Evolutionary conservation across 495 filamentous ascomycete species (phyloP).

Genomic region (Viridothelium virens): DNA sequence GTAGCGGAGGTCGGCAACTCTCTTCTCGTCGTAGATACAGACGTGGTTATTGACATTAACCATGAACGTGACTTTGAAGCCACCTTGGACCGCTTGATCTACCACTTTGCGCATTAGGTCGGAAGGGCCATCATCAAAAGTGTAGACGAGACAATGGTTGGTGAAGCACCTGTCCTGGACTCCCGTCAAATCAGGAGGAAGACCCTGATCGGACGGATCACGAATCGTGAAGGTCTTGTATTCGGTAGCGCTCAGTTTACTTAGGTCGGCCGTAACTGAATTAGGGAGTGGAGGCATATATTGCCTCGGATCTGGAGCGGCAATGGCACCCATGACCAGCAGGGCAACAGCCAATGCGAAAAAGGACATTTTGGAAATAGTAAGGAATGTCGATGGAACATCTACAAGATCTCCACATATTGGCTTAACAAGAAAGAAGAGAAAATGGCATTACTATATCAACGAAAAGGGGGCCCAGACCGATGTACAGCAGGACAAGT

Average conservation of each 20-base stretch:
- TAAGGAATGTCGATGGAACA: too few relatives aligned
- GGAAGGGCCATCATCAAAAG: neutral
- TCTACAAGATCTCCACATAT: too few relatives aligned
- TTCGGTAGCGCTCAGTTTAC: neutral
- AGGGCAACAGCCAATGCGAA: neutral
- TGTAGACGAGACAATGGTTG: neutral
- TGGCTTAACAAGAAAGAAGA: too few relatives aligned
- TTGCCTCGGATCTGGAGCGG: neutral
- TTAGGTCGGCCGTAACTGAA: neutral
- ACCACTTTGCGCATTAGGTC: neutral
- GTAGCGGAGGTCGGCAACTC: neutral
- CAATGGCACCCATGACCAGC: neutral
- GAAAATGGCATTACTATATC: too few relatives aligned
- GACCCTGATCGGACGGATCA: too few relatives aligned
- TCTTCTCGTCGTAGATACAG: constrained; percentile 1
- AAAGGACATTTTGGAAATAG: neutral
- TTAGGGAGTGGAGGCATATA: neutral
- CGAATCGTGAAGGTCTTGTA: neutral
- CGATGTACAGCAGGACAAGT: too few relatives aligned
- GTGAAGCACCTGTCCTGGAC: neutral
- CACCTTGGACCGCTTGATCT: neutral
- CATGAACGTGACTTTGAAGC: neutral
- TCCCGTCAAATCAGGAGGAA: neutral
- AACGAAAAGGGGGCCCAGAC: too few relatives aligned
- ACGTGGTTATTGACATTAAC: neutral